These are phyloP conservation scores for Cutaneotrichosporon sp. DNA, from an alignment of 1,284 basidiomycete genomes.

Conservation along the genomic window DNA sequence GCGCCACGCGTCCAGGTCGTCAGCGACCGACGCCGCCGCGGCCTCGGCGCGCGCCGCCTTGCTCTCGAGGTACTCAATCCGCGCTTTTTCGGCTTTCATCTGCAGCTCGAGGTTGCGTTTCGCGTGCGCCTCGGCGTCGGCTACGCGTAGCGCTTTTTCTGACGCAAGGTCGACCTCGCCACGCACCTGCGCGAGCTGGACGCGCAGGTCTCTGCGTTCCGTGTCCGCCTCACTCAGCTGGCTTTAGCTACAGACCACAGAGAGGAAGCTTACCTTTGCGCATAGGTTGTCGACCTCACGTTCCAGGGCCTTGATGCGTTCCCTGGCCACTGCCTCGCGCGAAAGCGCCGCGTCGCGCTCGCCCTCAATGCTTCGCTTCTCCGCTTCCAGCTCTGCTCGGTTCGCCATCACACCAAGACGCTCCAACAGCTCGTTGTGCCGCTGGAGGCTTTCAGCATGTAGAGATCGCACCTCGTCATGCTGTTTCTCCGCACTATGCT, in stretches of 20 bases:
- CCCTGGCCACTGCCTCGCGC: neutral
- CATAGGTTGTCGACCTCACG: constrained; percentile 7
- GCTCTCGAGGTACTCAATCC: constrained; percentile 15
- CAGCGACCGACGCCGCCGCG: constrained; percentile 9
- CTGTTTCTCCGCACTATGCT: constrained; percentile 5
- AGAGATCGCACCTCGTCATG: constrained; percentile 2
- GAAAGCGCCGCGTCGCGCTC: neutral
- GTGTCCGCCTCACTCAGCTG: neutral
- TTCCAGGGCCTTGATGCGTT: constrained; percentile 4
- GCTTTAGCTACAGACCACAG: neutral
- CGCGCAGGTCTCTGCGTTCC: constrained; percentile 6
- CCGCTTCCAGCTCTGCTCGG: neutral
- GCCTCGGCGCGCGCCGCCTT: constrained; percentile 10
- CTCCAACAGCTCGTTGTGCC: constrained; percentile 2
- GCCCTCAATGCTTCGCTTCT: neutral
- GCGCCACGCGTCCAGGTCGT: constrained; percentile 18
- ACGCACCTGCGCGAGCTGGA: constrained; percentile 11
- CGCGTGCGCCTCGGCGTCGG: constrained; percentile 11
- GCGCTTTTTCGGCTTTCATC: constrained; percentile 17
- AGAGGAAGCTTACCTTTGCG: constrained; percentile 7
- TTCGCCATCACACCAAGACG: constrained; percentile 4
- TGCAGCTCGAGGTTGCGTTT: constrained; percentile 16
- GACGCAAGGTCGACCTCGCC: constrained; percentile 10
- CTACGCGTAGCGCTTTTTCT: constrained; percentile 12
- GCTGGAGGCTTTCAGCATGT: no score